Evolutionary conservation across 768 basidiomycete species (phyloP), one percentile per base, ranked within the genome.

Genomic region (Russula vinacea): DNA sequence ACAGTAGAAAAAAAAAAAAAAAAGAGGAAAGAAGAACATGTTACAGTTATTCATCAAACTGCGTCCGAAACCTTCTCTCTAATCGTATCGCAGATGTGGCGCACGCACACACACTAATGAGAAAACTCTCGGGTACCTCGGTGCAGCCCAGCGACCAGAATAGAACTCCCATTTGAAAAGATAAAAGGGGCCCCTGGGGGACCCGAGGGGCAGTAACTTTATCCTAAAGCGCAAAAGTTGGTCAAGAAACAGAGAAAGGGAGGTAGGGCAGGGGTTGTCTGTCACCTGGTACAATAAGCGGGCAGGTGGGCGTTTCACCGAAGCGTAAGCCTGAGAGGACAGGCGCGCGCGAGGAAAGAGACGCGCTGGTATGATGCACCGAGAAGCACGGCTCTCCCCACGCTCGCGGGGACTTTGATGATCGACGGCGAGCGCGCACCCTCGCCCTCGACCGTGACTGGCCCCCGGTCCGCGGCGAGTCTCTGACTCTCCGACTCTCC

Each of bases 391-490:
- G 64, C 50, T 56, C 39, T 58, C 29, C 33, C 26, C 49, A 59
- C 53, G 35, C 54, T 60, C 33, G 55, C 59, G 55, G 64, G 64
- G 42, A 56, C 52, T 24, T 32, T 40, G 54, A 57, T 56, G 64
- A 65, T 65, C 64, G 64, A 60, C 64, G 54, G n/a, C 40, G 64
- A 65, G 59, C 64, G 64, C 64, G 64, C 64, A 51, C 32, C 3
- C 49, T 29, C 29, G 29, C 24, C 47, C 14, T n/a, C n/a, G n/a
- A n/a, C n/a, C n/a, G n/a, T 24, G 24, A 50, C 24, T 56, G 42
- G 3, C 64, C 47, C 64, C 64, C 55, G 64, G 64, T 56, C 64
- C 64, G 64, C 64, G 64, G 64, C 64, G 47, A 44, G 26, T 16
- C 29, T 47, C 49, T 16, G 26, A 50, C 49, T 35, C 54, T 51